phyloP scores from a whole-genome alignment of 78 protist species.

The Pigoraptor vietnamica region DNA sequence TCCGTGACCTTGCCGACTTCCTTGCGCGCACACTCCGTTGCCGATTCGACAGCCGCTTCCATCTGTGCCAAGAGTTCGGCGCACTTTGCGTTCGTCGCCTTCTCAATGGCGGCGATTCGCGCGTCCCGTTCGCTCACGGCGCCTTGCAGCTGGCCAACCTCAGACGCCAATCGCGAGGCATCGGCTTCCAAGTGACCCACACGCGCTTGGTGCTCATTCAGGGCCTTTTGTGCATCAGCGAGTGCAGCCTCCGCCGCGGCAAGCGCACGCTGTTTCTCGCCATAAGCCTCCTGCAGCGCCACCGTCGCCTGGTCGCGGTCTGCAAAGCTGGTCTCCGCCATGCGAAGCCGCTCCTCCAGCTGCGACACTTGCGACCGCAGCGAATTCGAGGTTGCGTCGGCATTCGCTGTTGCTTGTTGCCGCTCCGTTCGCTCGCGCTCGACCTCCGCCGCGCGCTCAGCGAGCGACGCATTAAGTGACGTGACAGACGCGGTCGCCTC shows the following conservation, averaged over 20 bases:
- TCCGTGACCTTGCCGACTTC: no score
- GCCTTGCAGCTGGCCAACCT: no score
- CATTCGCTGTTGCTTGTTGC: no score
- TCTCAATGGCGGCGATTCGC: no score
- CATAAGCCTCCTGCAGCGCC: not conserved
- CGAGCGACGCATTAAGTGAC: not conserved
- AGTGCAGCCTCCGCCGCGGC: not conserved
- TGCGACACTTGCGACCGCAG: no score
- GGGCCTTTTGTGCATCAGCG: not conserved
- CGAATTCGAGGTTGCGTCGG: no score
- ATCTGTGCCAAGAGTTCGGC: no score
- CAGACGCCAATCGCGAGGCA: no score
- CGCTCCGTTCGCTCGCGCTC: not conserved
- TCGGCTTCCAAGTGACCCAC: not conserved
- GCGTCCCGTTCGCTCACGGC: not conserved
- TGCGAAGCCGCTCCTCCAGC: not conserved
- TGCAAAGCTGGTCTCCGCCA: not conserved
- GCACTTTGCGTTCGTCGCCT: no score
- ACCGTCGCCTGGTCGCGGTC: not conserved
- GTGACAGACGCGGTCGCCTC: not conserved
- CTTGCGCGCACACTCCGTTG: no score
- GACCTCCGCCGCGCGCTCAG: not conserved
- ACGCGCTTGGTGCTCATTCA: not conserved
- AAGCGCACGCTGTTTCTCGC: not conserved
- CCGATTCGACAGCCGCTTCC: no score